Percentiles rank a stretch among this genome's conserved stretches.
Conservation (phyloP, 148 eudicot genomes). For the Fagopyrum tataricum region DNA sequence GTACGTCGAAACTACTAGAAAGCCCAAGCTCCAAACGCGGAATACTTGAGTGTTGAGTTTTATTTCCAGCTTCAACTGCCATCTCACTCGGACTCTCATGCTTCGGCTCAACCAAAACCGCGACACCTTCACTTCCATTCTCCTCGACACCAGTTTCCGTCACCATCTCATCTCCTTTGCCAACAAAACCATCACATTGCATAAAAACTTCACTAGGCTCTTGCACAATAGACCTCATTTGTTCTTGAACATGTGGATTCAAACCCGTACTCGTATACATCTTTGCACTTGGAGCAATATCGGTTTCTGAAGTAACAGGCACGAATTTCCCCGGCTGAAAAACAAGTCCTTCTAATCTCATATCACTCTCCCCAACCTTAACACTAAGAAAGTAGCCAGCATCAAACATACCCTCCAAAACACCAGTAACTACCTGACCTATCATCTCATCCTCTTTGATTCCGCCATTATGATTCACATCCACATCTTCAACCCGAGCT, state of each 20-base stretch:
- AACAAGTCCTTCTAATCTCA: constrained; percentile 6
- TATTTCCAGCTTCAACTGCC: neutral
- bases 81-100: neutral
- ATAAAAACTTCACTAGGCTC: constrained; percentile 2
- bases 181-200: constrained; percentile 1
- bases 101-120: neutral
- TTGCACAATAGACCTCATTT: neutral
- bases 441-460: constrained; percentile 11
- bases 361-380: constrained; percentile 6
- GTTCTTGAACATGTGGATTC: neutral
- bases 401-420: constrained; percentile 14
- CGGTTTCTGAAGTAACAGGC: constrained; percentile 14
- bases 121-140: neutral
- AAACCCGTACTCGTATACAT: constrained; percentile 13
- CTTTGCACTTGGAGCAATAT: constrained; percentile 13
- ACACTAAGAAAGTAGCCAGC: constrained; percentile 14
- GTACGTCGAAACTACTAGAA: neutral
- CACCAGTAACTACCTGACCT: constrained; percentile 14
- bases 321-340: constrained; percentile 14
- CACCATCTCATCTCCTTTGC: neutral
- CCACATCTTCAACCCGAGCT: neutral
- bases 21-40: constrained; percentile 3
- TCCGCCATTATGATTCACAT: neutral
- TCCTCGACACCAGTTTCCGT: neutral
- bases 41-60: neutral